Percentiles rank a stretch among this genome's conserved stretches.
phyloP scores from a whole-genome alignment of 2,329 filamentous ascomycete species.

The Lecanicillium sp. region DNA sequence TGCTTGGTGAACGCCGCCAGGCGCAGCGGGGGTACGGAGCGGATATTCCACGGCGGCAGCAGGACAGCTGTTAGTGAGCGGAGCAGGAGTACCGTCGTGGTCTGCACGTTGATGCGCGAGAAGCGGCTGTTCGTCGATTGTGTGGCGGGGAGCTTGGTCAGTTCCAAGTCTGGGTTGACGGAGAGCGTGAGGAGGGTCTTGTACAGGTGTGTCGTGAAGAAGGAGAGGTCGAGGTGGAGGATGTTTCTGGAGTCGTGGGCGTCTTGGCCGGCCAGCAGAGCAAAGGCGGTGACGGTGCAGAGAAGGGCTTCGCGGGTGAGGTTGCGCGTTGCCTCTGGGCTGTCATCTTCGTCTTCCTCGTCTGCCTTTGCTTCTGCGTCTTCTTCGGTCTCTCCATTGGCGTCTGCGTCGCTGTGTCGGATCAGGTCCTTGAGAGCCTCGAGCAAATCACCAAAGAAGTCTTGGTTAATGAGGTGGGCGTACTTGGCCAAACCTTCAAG shows the following conservation, averaged over 20 bases:
- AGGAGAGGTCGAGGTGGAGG: constrained; percentile 84
- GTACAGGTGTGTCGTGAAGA: constrained; percentile 93
- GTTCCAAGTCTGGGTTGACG: constrained; percentile 78
- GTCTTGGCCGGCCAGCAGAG: constrained; percentile 91
- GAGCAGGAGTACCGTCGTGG: constrained; percentile 84
- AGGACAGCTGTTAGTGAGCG: constrained; percentile 78
- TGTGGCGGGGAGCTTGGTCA: constrained; percentile 41
- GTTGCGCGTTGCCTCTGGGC: constrained; percentile 49
- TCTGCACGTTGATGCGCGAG: constrained; percentile 83
- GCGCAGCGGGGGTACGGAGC: constrained; percentile 69
- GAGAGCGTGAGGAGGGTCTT: constrained; percentile 71
- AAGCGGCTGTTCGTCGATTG: constrained; percentile 26
- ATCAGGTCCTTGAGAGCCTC: constrained; percentile 93
- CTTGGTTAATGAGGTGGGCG: constrained; percentile 94
- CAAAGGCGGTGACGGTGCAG: constrained; percentile 92
- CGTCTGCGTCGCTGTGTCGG: constrained; percentile 54
- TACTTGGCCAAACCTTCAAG: constrained; percentile 91
- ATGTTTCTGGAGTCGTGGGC: constrained; percentile 73
- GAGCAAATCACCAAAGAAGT: constrained; percentile 94
- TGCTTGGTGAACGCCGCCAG: constrained; percentile 93
- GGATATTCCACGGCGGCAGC: constrained; percentile 63
- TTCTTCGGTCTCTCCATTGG: constrained; percentile 33
- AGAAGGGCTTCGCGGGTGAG: constrained; percentile 79
- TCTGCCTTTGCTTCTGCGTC: constrained; percentile 27
- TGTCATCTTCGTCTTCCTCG: constrained; percentile 34